Percentiles rank a stretch among this genome's conserved stretches.
Conservation (phyloP, 768 basidiomycete species). For the Tricholoma flavovirens region DNA sequence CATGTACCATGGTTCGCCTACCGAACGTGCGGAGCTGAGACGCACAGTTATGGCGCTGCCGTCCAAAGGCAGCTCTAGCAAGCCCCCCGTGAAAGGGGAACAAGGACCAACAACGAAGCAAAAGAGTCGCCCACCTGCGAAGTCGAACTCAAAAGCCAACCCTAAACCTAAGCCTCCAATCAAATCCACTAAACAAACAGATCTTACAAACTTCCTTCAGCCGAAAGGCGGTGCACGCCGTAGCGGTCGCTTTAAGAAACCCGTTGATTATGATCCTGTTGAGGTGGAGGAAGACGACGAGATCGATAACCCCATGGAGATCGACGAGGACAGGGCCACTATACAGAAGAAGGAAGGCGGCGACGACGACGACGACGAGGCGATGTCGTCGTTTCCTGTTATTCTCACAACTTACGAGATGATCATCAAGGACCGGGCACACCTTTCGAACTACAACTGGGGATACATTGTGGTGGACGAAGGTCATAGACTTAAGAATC, state of each 20-base stretch:
- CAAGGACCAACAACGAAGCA: slow-evolving; percentile 5
- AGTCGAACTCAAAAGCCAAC: slow-evolving; percentile 16
- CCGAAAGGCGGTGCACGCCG: slow-evolving; percentile 6
- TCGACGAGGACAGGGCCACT: slow-evolving; percentile 4
- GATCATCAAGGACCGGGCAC: slow-evolving; percentile 74
- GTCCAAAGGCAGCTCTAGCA: slow-evolving; percentile 12
- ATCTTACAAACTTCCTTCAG: background rate
- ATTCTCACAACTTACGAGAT: slow-evolving; percentile 92
- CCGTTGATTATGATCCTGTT: slow-evolving; percentile 10
- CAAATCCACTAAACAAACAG: slow-evolving; percentile 4
- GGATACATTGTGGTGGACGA: slow-evolving; percentile 96
- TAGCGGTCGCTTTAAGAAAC: slow-evolving; percentile 10
- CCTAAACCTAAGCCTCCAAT: slow-evolving; percentile 6
- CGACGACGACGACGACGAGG: slow-evolving; percentile 14
- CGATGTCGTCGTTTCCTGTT: slow-evolving; percentile 53
- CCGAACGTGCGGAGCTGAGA: slow-evolving; percentile 76
- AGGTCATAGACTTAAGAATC: slow-evolving; percentile 92
- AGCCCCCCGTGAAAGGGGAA: slow-evolving; percentile 4
- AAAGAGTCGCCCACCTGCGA: slow-evolving; percentile 4
- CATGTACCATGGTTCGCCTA: slow-evolving; percentile 85
- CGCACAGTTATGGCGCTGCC: slow-evolving; percentile 47
- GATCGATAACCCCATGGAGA: slow-evolving; percentile 9
- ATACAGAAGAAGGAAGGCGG: slow-evolving; percentile 2
- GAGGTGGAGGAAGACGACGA: slow-evolving; percentile 13
- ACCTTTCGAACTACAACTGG: slow-evolving; percentile 62